Evolutionary conservation across 2,329 filamentous ascomycete genomes (phyloP).

Genomic region (Chaetomium sp.): DNA sequence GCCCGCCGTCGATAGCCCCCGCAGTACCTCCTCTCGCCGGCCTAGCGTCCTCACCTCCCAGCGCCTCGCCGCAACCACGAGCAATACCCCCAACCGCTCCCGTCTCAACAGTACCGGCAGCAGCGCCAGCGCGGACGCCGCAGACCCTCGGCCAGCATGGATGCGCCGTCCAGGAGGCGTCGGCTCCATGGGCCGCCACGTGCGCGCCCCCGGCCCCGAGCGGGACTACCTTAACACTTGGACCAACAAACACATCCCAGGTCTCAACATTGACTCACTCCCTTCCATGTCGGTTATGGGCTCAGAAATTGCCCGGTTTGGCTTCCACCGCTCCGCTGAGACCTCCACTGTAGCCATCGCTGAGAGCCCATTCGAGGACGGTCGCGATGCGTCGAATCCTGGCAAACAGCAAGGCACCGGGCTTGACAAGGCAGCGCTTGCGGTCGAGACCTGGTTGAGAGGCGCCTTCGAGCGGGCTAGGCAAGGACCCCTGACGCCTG

Average conservation of each 20-base stretch:
- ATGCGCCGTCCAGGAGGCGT: conserved; percentile 83
- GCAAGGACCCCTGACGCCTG: conserved; percentile 40
- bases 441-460: conserved; percentile 84
- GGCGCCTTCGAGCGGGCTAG: conserved; percentile 60
- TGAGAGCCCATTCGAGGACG: conserved; percentile 46
- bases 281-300: conserved; percentile 62
- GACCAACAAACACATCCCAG: conserved; percentile 75
- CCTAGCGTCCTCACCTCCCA: conserved; percentile 36
- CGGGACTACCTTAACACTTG: conserved; percentile 79
- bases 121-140: conserved; percentile 24
- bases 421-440: conserved; percentile 78
- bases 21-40: conserved; percentile 35
- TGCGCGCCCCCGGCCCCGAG: conserved; percentile 71
- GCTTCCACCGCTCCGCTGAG: conserved; percentile 39
- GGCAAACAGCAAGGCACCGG: conserved; percentile 39
- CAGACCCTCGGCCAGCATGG: conserved; percentile 47
- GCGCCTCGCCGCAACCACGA: conserved; percentile 26
- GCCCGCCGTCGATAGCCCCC: conserved; percentile 28
- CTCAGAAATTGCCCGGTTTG: conserved; percentile 52
- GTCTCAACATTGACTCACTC: conserved; percentile 62
- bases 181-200: conserved; percentile 67
- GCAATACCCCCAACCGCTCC: conserved; percentile 27
- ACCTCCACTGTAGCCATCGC: conserved; percentile 34
- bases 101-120: conserved; percentile 32
- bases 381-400: conserved; percentile 31